Evolutionary conservation across 805 yeast genomes (phyloP).

Genomic region (Debaryomyces hansenii): DNA sequence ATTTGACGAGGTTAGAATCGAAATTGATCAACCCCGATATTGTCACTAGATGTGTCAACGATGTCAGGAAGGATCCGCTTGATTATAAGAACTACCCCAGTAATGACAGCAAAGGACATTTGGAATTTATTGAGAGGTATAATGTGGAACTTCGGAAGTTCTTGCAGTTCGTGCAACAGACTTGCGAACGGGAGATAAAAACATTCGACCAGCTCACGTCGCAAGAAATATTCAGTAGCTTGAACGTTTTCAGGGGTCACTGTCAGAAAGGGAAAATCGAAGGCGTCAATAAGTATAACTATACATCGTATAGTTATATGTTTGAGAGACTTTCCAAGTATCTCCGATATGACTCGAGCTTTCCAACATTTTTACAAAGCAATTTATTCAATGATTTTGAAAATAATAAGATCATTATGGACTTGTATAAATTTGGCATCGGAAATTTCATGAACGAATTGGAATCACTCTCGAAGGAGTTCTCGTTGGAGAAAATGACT

Average conservation of each 20-base stretch:
- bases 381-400: slow-evolving; percentile 15
- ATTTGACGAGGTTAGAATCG: background rate
- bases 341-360: slow-evolving; percentile 12
- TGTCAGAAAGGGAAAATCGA: slow-evolving; percentile 16
- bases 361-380: slow-evolving; percentile 18
- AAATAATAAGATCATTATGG: slow-evolving; percentile 7
- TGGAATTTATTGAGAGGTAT: slow-evolving; percentile 19
- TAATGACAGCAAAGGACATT: slow-evolving; percentile 2
- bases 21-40: background rate
- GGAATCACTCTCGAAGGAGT: slow-evolving; percentile 18
- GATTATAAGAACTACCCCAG: slow-evolving; percentile 4
- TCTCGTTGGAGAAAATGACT: slow-evolving; percentile 16
- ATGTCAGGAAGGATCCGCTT: slow-evolving; percentile 4
- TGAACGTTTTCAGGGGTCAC: slow-evolving; percentile 25
- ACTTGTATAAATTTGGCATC: slow-evolving; percentile 15
- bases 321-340: slow-evolving; percentile 16
- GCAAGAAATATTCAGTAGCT: slow-evolving; percentile 23
- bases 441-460: slow-evolving; percentile 21
- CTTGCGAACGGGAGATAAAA: slow-evolving; percentile 20
- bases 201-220: slow-evolving; percentile 23
- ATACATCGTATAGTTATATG: slow-evolving; percentile 19
- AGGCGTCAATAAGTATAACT: slow-evolving; percentile 14
- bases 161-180: slow-evolving; percentile 17
- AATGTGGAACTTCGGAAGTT: slow-evolving; percentile 18
- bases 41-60: slow-evolving; percentile 2